phyloP scores from a whole-genome alignment of 2,329 filamentous ascomycete genomes.

The Clarireedia homoeocarpa region DNA sequence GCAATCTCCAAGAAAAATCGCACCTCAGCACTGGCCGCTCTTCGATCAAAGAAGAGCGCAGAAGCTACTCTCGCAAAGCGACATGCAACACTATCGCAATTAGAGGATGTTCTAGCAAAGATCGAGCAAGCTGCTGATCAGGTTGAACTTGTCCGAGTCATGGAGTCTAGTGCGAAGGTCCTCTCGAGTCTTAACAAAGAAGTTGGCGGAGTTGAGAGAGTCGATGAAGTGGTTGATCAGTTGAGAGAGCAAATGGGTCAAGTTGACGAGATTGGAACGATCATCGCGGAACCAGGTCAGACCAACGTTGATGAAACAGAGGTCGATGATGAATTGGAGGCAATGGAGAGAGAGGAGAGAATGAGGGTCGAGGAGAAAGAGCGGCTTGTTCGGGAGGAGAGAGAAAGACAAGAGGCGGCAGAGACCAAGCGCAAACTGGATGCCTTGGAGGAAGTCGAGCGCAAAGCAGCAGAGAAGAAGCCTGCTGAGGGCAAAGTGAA shows the following conservation, averaged over 20 bases:
- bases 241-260: slow-evolving; percentile 73
- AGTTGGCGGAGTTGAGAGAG: slow-evolving; percentile 67
- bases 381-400: slow-evolving; percentile 20
- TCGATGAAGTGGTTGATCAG: slow-evolving; percentile 67
- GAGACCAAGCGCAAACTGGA: slow-evolving; percentile 26
- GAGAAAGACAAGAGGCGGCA: slow-evolving; percentile 22
- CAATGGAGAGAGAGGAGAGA: slow-evolving; percentile 49
- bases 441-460: slow-evolving; percentile 21
- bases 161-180: slow-evolving; percentile 69
- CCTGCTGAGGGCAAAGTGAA: slow-evolving; percentile 8
- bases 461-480: slow-evolving; percentile 14
- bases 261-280: slow-evolving; percentile 72
- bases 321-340: slow-evolving; percentile 80
- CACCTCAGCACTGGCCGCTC: slow-evolving; percentile 64
- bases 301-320: slow-evolving; percentile 67
- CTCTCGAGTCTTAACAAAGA: slow-evolving; percentile 67
- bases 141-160: slow-evolving; percentile 72
- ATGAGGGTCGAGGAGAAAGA: slow-evolving; percentile 35
- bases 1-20: slow-evolving; percentile 68
- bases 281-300: slow-evolving; percentile 56
- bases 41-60: slow-evolving; percentile 75
- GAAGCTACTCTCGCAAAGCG: slow-evolving; percentile 67
- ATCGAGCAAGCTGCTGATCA: slow-evolving; percentile 84
- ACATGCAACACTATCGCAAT: slow-evolving; percentile 64
- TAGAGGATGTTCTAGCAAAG: slow-evolving; percentile 75